phyloP scores from a whole-genome alignment of 768 basidiomycete species.

The Pulveroboletus ravenelii region DNA sequence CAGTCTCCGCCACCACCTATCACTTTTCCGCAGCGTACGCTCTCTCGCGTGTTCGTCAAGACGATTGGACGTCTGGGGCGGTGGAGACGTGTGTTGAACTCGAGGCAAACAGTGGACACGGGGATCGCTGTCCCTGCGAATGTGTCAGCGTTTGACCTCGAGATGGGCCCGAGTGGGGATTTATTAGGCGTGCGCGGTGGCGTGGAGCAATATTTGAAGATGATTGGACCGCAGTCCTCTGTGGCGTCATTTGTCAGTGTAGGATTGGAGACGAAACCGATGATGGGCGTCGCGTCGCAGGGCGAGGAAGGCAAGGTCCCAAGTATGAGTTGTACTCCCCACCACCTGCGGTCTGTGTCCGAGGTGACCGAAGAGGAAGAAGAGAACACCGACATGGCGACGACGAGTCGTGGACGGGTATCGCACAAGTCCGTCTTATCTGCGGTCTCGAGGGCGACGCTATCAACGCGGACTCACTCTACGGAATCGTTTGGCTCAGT shows the following conservation, averaged over 20 bases:
- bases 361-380: slow-evolving; percentile 32
- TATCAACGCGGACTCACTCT: slow-evolving; percentile 30
- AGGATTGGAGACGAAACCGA: slow-evolving; percentile 4
- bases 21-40: slow-evolving; percentile 53
- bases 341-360: slow-evolving; percentile 28
- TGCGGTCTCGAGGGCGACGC: slow-evolving; percentile 12
- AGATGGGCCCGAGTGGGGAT: slow-evolving; percentile 56
- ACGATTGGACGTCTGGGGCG: slow-evolving; percentile 79
- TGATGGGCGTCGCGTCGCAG: neutral
- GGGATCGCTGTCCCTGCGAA: slow-evolving; percentile 38
- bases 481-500: slow-evolving; percentile 33
- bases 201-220: slow-evolving; percentile 61
- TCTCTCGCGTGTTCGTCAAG: slow-evolving; percentile 74
- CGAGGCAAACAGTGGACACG: slow-evolving; percentile 34
- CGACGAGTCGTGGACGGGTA: slow-evolving; percentile 9
- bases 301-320: slow-evolving; percentile 8
- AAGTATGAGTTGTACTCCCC: slow-evolving; percentile 1
- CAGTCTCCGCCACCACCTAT: slow-evolving; percentile 34
- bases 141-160: slow-evolving; percentile 69
- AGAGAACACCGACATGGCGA: slow-evolving; percentile 13
- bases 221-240: slow-evolving; percentile 39
- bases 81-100: slow-evolving; percentile 75
- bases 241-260: slow-evolving; percentile 10
- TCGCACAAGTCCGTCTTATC: slow-evolving; percentile 25
- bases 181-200: slow-evolving; percentile 57